Base-by-base conservation (phyloP, 495 filamentous ascomycete genomes). In the Tuber magnatum region DNA sequence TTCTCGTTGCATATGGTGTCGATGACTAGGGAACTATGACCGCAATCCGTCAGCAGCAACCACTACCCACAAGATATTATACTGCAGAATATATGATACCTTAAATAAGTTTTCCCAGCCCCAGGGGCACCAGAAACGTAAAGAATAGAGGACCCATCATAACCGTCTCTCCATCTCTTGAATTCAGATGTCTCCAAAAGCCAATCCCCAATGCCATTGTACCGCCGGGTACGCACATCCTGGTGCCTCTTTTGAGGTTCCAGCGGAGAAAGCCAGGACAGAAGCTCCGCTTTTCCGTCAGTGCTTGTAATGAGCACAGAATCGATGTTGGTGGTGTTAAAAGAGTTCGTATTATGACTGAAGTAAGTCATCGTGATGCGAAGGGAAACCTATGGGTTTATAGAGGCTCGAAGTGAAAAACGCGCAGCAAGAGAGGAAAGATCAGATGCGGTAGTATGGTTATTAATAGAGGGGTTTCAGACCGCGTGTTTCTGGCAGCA, bases 291-390 rank as follows among this genome's bases (percentile, higher is more conserved):
- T 61, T 12, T 61, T 61, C 51, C 51, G 1, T 61, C 51, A 32
- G 51, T 10, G n/a, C 51, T 61, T 12, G 51, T 61, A 61, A 56
- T 7, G n/a, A 61, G 51, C 51, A 7, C 8, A 56, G 24, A 28
- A 22, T 28, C 51, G 28, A 61, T 32, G 24, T 32, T 61, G n/a
- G 51, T 61, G 12, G 12, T 61, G 51, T 61, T 61, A 12, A 61
- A 61, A 61, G 10, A 61, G 51, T 61, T 61, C n/a, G 51, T 61
- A 61, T 61, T 61, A n/a, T 61, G 51, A 61, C 51, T 61, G 28
- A 61, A 61, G 51, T 32, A 61, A 61, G n/a, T 16, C 51, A 61
- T 61, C n/a, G 51, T 32, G 32, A 14, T 61, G 51, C 51, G n/a
- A 61, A 61, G n/a, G 32, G 28, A 16, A 61, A 32, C 51, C 24